phyloP scores from a whole-genome alignment of 2,329 filamentous ascomycete genomes.

The Cyphellophora europaea region DNA sequence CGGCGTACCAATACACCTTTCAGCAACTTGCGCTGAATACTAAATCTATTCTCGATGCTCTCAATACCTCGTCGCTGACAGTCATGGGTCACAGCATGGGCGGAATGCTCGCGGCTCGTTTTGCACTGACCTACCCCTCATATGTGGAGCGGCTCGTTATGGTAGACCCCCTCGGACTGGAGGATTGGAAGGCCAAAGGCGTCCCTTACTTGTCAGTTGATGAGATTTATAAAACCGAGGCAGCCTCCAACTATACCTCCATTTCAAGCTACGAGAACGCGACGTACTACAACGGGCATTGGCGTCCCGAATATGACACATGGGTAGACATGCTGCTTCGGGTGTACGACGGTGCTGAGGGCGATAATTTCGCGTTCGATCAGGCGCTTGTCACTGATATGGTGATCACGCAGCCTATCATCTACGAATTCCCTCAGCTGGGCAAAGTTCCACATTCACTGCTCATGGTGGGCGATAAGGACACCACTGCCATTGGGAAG shows the following conservation, averaged over 20 bases:
- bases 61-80: slow-evolving; percentile 18
- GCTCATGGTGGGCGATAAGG: slow-evolving; percentile 42
- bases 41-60: too few species aligned
- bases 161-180: slow-evolving; percentile 44
- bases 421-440: slow-evolving; percentile 40
- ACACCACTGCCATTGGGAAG: slow-evolving; percentile 47
- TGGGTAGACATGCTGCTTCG: slow-evolving; percentile 48
- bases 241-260: slow-evolving; percentile 32
- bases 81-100: slow-evolving; percentile 48
- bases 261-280: slow-evolving; percentile 39
- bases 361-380: slow-evolving; percentile 34
- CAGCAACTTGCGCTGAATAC: too few species aligned
- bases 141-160: slow-evolving; percentile 36
- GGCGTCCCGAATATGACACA: slow-evolving; percentile 41
- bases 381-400: slow-evolving; percentile 46
- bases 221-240: slow-evolving; percentile 28
- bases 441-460: slow-evolving; percentile 34
- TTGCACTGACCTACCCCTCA: slow-evolving; percentile 41
- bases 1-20: too few species aligned
- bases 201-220: slow-evolving; percentile 40
- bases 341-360: slow-evolving; percentile 39
- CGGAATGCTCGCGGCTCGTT: slow-evolving; percentile 45
- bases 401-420: slow-evolving; percentile 44
- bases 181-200: slow-evolving; percentile 42
- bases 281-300: slow-evolving; percentile 41